These are phyloP conservation scores for Citrus hindsii DNA, from an alignment of 345 rosid genomes.

Conservation along the genomic window DNA sequence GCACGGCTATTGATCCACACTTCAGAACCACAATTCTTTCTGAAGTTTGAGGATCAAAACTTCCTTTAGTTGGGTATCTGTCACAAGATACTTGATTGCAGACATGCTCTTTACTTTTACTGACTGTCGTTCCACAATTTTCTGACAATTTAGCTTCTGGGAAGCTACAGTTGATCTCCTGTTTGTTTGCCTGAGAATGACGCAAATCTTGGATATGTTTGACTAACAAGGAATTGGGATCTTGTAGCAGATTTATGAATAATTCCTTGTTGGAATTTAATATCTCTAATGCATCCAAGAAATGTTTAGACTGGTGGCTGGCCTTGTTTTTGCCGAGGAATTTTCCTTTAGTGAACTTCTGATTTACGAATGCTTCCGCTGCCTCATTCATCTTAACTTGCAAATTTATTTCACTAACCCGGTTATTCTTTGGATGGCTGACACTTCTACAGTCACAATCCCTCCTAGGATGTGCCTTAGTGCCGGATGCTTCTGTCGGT, in stretches of 20 bases:
- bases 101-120: conserved; percentile 11
- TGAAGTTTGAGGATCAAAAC: conserved; percentile 15
- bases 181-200: conserved; percentile 32
- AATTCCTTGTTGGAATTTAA: conserved; percentile 70
- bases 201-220: conserved; percentile 52
- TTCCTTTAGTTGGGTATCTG: conserved; percentile 12
- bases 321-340: conserved; percentile 12
- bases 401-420: conserved; percentile 38
- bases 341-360: conserved; percentile 36
- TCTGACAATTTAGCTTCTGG: conserved; percentile 7
- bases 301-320: conserved; percentile 47
- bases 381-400: conserved; percentile 48
- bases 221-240: conserved; percentile 65
- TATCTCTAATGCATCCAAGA: conserved; percentile 65
- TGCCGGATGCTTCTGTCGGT: conserved; percentile 16
- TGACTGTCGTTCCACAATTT: conserved; percentile 6
- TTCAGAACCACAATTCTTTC: conserved; percentile 47
- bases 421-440: conserved; percentile 3
- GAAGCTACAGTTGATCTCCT: conserved; percentile 12
- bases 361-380: conserved; percentile 55
- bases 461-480: conserved; percentile 16
- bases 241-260: conserved; percentile 61
- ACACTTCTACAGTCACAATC: conserved; percentile 14
- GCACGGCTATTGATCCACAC: conserved; percentile 35
- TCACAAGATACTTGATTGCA: conserved; percentile 7